Evolutionary conservation across 805 yeast species (phyloP).

Genomic region (Ogataea sp.): DNA sequence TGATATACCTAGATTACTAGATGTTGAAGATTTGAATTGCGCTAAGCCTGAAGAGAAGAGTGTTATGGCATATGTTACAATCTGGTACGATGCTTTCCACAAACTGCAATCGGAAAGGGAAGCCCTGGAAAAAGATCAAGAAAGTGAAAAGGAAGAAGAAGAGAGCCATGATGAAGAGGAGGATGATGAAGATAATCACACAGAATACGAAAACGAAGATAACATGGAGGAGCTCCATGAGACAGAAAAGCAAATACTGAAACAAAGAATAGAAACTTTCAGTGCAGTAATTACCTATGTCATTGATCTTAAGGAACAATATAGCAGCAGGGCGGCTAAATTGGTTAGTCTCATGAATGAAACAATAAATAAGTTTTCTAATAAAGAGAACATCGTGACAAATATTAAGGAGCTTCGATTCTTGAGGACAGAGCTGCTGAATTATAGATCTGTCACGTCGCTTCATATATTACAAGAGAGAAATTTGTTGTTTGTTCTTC

Average conservation of each 20-base stretch:
- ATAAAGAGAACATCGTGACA: background rate
- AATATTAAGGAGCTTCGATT: background rate
- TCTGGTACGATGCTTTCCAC: constrained; percentile 44
- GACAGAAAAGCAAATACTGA: constrained; percentile 3
- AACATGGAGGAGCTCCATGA: background rate
- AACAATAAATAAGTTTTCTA: constrained; percentile 5
- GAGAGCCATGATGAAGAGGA: background rate
- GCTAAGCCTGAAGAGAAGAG: constrained; percentile 53
- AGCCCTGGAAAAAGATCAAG: background rate
- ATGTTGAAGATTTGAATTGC: constrained; percentile 43
- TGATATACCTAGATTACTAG: constrained; percentile 45
- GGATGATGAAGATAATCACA: background rate
- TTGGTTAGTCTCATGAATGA: constrained; percentile 8
- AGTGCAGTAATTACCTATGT: constrained; percentile 14
- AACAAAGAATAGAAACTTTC: constrained; percentile 19
- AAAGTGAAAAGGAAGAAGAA: background rate
- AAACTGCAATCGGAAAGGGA: background rate
- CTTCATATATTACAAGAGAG: constrained; percentile 9
- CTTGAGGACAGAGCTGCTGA: background rate
- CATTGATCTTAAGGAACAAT: constrained; percentile 9
- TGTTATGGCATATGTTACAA: constrained; percentile 47
- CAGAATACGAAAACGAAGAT: constrained; percentile 2
- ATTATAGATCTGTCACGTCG: constrained; percentile 8
- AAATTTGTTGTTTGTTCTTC: constrained; percentile 7
- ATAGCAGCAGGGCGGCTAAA: constrained; percentile 8